Evolutionary conservation across 129 eudicot genomes (phyloP), one percentile per base, ranked within the genome.

Genomic region (Apium graveolens): DNA sequence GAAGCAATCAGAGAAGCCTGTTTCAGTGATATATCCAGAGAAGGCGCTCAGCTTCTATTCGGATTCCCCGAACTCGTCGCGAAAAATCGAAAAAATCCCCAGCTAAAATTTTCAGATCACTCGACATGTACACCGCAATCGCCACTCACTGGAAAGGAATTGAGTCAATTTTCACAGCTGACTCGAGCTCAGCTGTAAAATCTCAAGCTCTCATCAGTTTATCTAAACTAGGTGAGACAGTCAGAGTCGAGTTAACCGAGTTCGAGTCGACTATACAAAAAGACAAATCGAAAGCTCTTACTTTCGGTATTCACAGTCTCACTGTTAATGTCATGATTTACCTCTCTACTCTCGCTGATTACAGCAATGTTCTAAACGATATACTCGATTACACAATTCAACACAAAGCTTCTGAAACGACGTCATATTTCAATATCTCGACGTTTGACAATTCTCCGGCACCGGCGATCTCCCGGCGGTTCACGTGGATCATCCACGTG

Each of bases 401-500:
- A 14, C 57, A 53, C 37, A 53, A 57, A 48, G 62, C 74, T 0
- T 32, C 77, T 1, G 14, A 82, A 29, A 84, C 91, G 74, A 83
- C 70, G 53, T 81, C 91, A 0, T 78, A 65, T 80, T 80, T 84
- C 78, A 82, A 66, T 9, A 17, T 45, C 5, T 60, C 82, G 9
- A 83, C 75, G 12, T 78, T 84, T 20, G 84, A 81, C 0, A 81
- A 82, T 3, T 76, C 85, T 26, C 83, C 88, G 17, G 82, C 90
- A 8, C 84, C 95, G 65, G 76, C 84, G 20, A 76, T 81, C 0
- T 80, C 96, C 8, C 80, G 62, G 49, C 78, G 85, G 45, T 80
- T 90, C 39, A 90, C 87, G 10, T 90, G 96, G 96, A 86, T 92
- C 34, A 82, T 90, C 29, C 85, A 88, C 62, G 82, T 84, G 21